Evolutionary conservation across 1,284 basidiomycete species (phyloP), one percentile per base, ranked within the genome.

Genomic region (Amylostereum areolatum): DNA sequence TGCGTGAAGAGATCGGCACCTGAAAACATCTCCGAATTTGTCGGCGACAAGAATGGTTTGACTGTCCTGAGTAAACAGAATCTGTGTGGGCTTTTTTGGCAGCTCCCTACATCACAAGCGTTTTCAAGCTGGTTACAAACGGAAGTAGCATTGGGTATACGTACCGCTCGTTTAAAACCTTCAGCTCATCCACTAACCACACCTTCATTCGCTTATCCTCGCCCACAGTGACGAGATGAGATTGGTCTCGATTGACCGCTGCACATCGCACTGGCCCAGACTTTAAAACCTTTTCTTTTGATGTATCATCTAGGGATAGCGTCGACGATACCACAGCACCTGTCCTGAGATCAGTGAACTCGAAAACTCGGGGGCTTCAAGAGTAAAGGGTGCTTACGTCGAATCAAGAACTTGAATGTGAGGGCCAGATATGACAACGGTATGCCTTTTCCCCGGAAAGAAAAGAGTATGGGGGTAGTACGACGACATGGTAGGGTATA

Each of bases 11-110:
- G n/a, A 37, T 33, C 6, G 45, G 45, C 49, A 84, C 87, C 80
- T 81, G 68, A 89, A 91, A 12, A 92, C 75, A 59, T 93, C 91
- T 0, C 91, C 90, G 56, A 92, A 92, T 62, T 92, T 92, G 66
- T 93, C 91, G n/a, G 83, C 77, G 11, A 82, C 80, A 11, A 89
- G 68, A 55, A 88, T 82, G 11, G 71, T 81, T 53, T 82, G 71
- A 0, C 72, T 72, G 46, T 82, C 73, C 11, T 61, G 67, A 0
- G 80, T 82, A 57, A 92, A 81, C 1, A 62, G 59, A 35, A 92
- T 62, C 2, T 70, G 72, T 0, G 88, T 90, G 0, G 89, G 79
- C 54, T 83, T 81, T 65, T 93, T 92, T 0, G 85, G 81, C 2
- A 92, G 72, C 58, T 87, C 82, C 46, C 89, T 89, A 49, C 29